A percentile compares a stretch with the other conserved stretches of the same genome.
phyloP scores from a whole-genome alignment of 192 early-diverging fungal species.

The Oehlia diaphana region DNA sequence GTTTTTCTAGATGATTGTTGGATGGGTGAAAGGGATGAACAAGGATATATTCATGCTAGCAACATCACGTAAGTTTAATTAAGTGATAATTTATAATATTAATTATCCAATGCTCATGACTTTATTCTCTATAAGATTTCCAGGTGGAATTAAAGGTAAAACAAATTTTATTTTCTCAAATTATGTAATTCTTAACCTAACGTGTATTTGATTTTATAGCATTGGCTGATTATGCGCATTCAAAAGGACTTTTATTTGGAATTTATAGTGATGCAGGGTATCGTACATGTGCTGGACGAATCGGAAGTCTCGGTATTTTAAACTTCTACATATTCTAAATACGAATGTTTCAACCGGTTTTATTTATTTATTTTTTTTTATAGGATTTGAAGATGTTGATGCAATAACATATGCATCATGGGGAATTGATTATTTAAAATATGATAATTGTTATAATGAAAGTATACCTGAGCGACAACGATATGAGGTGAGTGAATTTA shows the following conservation, averaged over 20 bases:
- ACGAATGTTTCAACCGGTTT: no score
- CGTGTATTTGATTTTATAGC: conserved; percentile 39
- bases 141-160: conserved; percentile 9
- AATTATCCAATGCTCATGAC: background rate
- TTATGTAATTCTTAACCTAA: background rate
- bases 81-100: background rate
- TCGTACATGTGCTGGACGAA: conserved; percentile 54
- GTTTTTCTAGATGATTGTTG: conserved; percentile 53
- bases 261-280: conserved; percentile 43
- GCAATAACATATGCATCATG: conserved; percentile 50
- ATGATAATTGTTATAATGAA: conserved; percentile 59
- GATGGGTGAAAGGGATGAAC: conserved; percentile 38
- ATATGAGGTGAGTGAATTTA: conserved; percentile 36
- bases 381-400: conserved; percentile 49
- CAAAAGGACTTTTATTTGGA: conserved; percentile 45
- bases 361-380: conserved; percentile 5
- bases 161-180: background rate
- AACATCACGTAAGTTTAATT: conserved; percentile 16
- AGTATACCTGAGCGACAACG: conserved; percentile 35
- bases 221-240: conserved; percentile 53
- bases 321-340: background rate
- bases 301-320: conserved; percentile 33
- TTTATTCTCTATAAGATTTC: background rate
- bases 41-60: conserved; percentile 39
- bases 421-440: conserved; percentile 64